Base-by-base conservation (phyloP, 176 grass and related monocot genomes). In the Thalia dealbata region DNA sequence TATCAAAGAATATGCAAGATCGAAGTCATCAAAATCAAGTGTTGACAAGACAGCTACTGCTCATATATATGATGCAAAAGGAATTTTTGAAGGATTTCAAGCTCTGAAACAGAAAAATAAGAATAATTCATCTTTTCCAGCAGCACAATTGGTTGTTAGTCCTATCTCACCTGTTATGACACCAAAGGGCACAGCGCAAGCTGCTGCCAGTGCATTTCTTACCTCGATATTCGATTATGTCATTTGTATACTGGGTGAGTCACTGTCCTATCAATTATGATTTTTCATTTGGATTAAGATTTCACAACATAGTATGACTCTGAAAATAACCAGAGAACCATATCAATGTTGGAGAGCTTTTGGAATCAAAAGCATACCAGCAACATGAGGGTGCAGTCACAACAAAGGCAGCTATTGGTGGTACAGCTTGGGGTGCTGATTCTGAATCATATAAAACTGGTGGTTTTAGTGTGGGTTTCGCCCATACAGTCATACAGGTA, bases 381-480 rank as follows among this genome's bases (percentile, higher is more conserved):
- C 32, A 88, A 75, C 77, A 80, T 78, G 85, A 85, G 43, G 81
- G 75, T 73, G 48, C 71, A 68, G 88, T 88, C 81, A 88, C 87
- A 74, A 78, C 90, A 66, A 88, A 92, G 68, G 48, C 74, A 43
- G 50, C 73, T 71, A 83, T 78, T 76, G 73, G 76, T 61, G 95
- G 93, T 64, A 13, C 77, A 74, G 88, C 44, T 72, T 97, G 87
- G 87, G 88, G 84, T 84, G 69, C 85, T 59, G 90, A 97, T 79
- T 86, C 87, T n/a, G 95, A 97, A 84, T 84, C 81, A 78, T 91
- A 76, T 71, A 87, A 92, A 90, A 92, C 89, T 82, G 95, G 95
- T 65, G 90, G 95, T 63, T 97, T 92, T 73, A 91, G 60, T 81
- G 79, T 97, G 73, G 89, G 85, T 51, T 93, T 97, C 67, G 90